Percentiles rank a stretch among this genome's conserved stretches.
These are phyloP conservation scores for Pythium utonaiense DNA, from an alignment of 352 stramenopile species.

Conservation along the genomic window DNA sequence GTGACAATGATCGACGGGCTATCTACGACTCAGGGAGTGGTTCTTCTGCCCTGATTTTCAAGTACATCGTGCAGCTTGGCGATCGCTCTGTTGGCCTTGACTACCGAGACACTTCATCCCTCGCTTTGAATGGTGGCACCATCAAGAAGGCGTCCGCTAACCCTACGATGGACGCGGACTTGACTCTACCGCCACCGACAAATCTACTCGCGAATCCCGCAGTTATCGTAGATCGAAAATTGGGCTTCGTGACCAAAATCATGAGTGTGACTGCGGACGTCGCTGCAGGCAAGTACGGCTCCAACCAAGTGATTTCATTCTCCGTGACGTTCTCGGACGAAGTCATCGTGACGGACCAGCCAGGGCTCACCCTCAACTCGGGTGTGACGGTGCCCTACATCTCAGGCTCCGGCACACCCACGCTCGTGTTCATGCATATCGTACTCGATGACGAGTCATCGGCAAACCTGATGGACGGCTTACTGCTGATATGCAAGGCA, in stretches of 20 bases:
- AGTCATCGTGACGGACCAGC: constrained; percentile 50
- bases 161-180: constrained; percentile 49
- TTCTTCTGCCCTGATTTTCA: constrained; percentile 52
- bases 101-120: constrained; percentile 41
- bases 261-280: constrained; percentile 44
- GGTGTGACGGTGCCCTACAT: constrained; percentile 53
- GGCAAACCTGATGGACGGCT: constrained; percentile 40
- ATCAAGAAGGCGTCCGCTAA: constrained; percentile 52
- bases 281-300: constrained; percentile 50
- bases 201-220: constrained; percentile 37
- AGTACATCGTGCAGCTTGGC: constrained; percentile 59
- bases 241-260: constrained; percentile 43
- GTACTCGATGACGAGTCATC: constrained; percentile 44
- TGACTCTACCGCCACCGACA: constrained; percentile 43
- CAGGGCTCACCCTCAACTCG: constrained; percentile 61
- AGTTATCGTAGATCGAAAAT: constrained; percentile 46
- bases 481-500: constrained; percentile 40
- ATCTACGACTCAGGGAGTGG: constrained; percentile 52
- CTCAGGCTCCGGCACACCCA: constrained; percentile 40
- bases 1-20: constrained; percentile 59
- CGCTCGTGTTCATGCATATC: constrained; percentile 72
- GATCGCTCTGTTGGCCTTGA: constrained; percentile 54
- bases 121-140: constrained; percentile 58
- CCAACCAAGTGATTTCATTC: constrained; percentile 69
- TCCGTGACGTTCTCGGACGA: constrained; percentile 72